phyloP scores from a whole-genome alignment of 805 yeast genomes.

The Teunomyces lycoperdinae region DNA sequence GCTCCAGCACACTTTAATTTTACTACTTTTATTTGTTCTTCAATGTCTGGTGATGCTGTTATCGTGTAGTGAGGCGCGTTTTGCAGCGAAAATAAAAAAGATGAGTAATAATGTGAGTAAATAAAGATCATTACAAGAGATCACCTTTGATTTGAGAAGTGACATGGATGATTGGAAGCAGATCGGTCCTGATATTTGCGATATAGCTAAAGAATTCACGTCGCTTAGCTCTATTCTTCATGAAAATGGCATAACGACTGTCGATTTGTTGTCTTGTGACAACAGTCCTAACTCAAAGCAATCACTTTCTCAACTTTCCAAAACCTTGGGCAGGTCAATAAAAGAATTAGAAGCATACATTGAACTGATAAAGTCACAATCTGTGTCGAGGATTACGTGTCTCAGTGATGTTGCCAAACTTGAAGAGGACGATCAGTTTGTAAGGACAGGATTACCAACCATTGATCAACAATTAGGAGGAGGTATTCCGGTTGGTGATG shows the following conservation, averaged over 20 bases:
- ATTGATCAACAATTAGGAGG: conserved; percentile 29
- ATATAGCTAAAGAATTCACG: conserved; percentile 12
- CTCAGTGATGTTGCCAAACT: neutral
- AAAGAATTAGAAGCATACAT: conserved; percentile 24
- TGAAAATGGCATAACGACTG: conserved; percentile 23
- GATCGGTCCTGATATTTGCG: conserved; percentile 9
- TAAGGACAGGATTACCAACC: conserved; percentile 22
- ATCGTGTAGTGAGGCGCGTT: neutral
- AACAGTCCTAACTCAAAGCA: conserved; percentile 7
- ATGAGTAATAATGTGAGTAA: neutral
- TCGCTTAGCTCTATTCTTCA: conserved; percentile 15
- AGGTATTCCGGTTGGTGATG: conserved; percentile 28
- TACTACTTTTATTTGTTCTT: too few species aligned
- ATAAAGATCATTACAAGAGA: too few species aligned
- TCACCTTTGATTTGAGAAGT: neutral
- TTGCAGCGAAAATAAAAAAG: neutral
- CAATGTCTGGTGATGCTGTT: neutral
- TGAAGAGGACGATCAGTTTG: conserved; percentile 1
- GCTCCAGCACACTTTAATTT: too few species aligned
- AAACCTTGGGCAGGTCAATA: conserved; percentile 22
- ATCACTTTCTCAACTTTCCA: conserved; percentile 16
- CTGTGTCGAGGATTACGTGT: conserved; percentile 4
- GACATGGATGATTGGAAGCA: conserved; percentile 28
- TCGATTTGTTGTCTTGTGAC: conserved; percentile 21
- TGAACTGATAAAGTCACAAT: conserved; percentile 8